Evolutionary conservation across 1,139 yeast genomes (phyloP), one percentile per base, ranked within the genome.

Genomic region (Diutina neorugosa): DNA sequence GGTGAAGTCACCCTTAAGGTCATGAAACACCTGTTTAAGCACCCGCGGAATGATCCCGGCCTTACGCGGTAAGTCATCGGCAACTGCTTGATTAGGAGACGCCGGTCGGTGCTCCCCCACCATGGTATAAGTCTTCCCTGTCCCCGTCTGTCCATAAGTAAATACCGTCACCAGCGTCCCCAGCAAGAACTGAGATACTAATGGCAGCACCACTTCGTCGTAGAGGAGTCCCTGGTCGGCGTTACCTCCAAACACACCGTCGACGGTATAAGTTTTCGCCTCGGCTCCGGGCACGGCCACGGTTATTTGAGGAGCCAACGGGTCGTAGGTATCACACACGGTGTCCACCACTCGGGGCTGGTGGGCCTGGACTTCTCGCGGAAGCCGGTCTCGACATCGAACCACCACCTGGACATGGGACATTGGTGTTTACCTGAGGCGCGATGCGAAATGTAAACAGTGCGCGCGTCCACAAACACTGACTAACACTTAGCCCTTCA

Each of bases 331-430:
- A 56, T 75, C 79, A 56, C 71, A 73, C 2, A 84, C 78, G 40
- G 84, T 73, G 21, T 80, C 80, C 1, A 89, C 86, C 12, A 89
- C 84, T 7, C 85, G 83, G 2, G 90, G 84, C 53, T 90, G 82
- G 59, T 85, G 86, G 16, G 86, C 81, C 34, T 73, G 71, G 9
- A 84, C 73, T 62, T 90, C 97, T 53, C 84, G 78, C 44, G 77
- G 74, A 60, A 81, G 88, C 51, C 98, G 73, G 2, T 88, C 95
- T 53, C 98, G 76, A 64, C 97, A 90, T 59, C 98, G 78, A 25
- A 90, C 96, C 2, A 87, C 87, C 25, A 91, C 97, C 60, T 85
- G 85, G 54, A 87, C 86, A 62, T 86, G 72, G 21, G 50, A 27
- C 21, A 42, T 42, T 9, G 37, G 12, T 31, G 37, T 31, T 31